Evolutionary conservation across 1,139 yeast genomes (phyloP), one percentile per base, ranked within the genome.

Genomic region (Scheffersomyces insectosa): DNA sequence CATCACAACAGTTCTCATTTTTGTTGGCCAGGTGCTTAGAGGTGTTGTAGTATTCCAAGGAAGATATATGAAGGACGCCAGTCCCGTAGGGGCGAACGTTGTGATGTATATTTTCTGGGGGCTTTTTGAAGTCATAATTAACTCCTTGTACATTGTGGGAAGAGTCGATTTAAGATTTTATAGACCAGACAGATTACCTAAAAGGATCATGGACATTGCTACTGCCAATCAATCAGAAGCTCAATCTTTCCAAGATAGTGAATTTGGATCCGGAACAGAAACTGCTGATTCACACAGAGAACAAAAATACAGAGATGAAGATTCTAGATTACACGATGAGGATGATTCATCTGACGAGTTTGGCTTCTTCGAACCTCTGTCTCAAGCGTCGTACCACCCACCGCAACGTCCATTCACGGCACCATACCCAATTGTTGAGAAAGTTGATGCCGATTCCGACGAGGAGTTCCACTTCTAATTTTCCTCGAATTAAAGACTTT

Each of bases 111-210:
- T 70, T 9, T 50, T 59, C 37, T 72, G 77, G 77, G 77, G 77
- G 14, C 56, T 60, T 8, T 63, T 69, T 33, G 78, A 73, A 54
- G 48, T 52, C 10, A 49, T 72, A 28, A 66, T 70, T 40, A 68
- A 71, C 50, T 23, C 63, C 4, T 51, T 71, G 31, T 72, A 71
- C 49, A 56, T 73, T 39, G 51, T 72, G 23, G 77, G 77, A 10
- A 66, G 79, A 57, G 75, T 70, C 30, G 79, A 73, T 52, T 65
- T 73, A 49, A 57, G 79, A 46, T 73, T 72, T 59, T 73, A 73
- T 60, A 66, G 75, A 49, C 78, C 79, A 36, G 77, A 72, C 56
- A 54, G 59, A 11, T 66, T 72, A 47, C 77, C 77, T 2, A 54
- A 52, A 13, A 59, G 56, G 43, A 72, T 72, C 35, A 59, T 75